Evolutionary conservation across 495 filamentous ascomycete species (phyloP).

Genomic region (Letharia lupina): DNA sequence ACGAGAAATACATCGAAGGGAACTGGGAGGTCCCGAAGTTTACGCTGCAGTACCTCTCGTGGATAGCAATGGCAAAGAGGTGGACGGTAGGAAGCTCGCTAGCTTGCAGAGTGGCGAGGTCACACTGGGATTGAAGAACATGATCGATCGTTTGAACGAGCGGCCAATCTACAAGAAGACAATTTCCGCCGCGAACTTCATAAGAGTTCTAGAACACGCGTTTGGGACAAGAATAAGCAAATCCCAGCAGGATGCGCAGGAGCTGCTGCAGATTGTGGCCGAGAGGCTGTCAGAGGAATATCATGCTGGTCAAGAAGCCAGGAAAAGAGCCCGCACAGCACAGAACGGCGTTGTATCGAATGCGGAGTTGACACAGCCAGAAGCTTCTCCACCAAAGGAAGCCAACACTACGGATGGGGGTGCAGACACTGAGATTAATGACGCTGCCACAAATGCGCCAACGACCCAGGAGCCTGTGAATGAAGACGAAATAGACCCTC

Average conservation of each 20-base stretch:
- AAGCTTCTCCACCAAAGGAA: constrained; percentile 22
- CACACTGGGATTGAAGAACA: constrained; percentile 82
- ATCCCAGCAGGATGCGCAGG: constrained; percentile 97
- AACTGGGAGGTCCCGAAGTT: constrained; percentile 62
- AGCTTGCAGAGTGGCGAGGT: constrained; percentile 72
- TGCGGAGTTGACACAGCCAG: constrained; percentile 12
- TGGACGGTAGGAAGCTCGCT: constrained; percentile 57
- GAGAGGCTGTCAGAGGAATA: constrained; percentile 92
- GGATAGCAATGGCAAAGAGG: constrained; percentile 39
- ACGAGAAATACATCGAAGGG: constrained; percentile 72
- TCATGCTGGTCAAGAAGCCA: constrained; percentile 67
- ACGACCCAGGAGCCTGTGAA: constrained; percentile 18
- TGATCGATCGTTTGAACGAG: constrained; percentile 90
- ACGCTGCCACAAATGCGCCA: constrained; percentile 16
- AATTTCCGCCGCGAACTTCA: constrained; percentile 75
- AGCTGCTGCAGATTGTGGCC: constrained; percentile 88
- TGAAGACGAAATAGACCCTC: constrained; percentile 23
- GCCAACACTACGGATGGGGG: constrained; percentile 24
- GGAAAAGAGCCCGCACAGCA: constrained; percentile 35
- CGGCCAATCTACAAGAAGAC: constrained; percentile 89
- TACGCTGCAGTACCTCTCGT: constrained; percentile 51
- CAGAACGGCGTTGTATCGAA: not conserved
- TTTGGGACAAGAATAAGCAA: constrained; percentile 86
- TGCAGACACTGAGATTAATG: constrained; percentile 3
- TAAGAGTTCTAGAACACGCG: constrained; percentile 70